phyloP scores from a whole-genome alignment of 768 basidiomycete genomes.

The Kondoa subrosea region DNA sequence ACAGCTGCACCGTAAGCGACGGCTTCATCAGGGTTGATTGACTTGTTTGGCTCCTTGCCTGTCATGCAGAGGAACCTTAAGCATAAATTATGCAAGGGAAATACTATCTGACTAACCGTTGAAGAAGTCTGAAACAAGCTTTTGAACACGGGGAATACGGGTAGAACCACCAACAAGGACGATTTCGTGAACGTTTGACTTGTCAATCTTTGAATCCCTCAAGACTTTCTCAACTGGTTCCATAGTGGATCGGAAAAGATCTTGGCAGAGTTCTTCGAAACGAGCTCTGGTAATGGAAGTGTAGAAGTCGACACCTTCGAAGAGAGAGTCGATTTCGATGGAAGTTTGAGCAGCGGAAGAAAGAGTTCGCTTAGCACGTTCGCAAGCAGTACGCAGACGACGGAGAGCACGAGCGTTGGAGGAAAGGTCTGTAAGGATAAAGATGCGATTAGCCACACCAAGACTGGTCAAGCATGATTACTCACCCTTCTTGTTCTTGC shows the following conservation, averaged over 20 bases:
- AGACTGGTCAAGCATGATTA: constrained; percentile 1
- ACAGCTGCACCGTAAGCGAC: constrained; percentile 98
- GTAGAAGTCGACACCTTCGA: constrained; percentile 96
- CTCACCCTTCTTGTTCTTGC: constrained; percentile 86
- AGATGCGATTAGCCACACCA: not conserved
- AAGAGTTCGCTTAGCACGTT: constrained; percentile 94
- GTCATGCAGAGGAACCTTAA: not conserved
- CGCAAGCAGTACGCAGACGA: constrained; percentile 92
- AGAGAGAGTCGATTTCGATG: constrained; percentile 95
- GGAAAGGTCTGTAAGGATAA: constrained; percentile 49
- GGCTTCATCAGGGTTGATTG: constrained; percentile 98
- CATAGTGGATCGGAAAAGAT: constrained; percentile 81
- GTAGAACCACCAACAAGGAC: constrained; percentile 96
- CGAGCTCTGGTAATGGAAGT: constrained; percentile 94
- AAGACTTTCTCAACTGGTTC: constrained; percentile 97
- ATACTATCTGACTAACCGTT: constrained; percentile 40
- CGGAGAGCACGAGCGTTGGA: constrained; percentile 86
- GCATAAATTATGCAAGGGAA: not conserved
- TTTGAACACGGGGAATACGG: constrained; percentile 91
- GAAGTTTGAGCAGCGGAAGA: constrained; percentile 92
- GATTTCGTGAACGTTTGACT: constrained; percentile 84
- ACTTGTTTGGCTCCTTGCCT: constrained; percentile 86
- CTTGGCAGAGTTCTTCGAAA: constrained; percentile 89
- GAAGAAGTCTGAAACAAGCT: constrained; percentile 97
- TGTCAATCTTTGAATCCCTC: constrained; percentile 95